These are phyloP conservation scores for Vigna radiata DNA, from an alignment of 306 rosid species.

Conservation along the genomic window DNA sequence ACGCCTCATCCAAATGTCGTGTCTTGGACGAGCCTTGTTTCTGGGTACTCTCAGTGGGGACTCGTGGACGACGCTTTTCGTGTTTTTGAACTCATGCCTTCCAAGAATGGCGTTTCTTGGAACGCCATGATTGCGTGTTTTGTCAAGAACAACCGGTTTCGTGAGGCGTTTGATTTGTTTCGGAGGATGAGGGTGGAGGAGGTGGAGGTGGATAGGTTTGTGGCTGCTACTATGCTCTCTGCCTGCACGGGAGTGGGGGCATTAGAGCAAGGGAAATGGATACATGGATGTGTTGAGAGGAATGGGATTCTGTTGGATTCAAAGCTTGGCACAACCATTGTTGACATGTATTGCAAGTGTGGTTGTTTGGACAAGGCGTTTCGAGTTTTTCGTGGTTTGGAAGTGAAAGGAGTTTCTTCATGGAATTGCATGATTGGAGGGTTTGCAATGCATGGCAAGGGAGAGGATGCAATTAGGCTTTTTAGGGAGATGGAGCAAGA, in stretches of 20 bases:
- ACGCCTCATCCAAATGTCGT: constrained; percentile 55
- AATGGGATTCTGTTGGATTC: constrained; percentile 62
- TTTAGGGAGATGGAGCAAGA: constrained; percentile 60
- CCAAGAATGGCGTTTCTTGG: constrained; percentile 62
- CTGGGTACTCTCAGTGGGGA: constrained; percentile 62
- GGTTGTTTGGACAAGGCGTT: constrained; percentile 68
- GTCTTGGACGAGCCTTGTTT: constrained; percentile 66
- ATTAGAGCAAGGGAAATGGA: constrained; percentile 73
- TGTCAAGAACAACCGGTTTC: constrained; percentile 59
- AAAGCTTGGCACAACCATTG: constrained; percentile 61
- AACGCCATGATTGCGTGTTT: constrained; percentile 70
- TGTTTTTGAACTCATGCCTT: constrained; percentile 62
- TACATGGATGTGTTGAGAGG: constrained; percentile 54
- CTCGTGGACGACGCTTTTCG: constrained; percentile 57
- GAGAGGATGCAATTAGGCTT: constrained; percentile 58
- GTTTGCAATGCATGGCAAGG: constrained; percentile 76
- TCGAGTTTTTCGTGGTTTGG: constrained; percentile 52
- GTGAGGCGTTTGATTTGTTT: constrained; percentile 65
- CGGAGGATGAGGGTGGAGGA: constrained; percentile 52
- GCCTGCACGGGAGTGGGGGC: constrained; percentile 72
- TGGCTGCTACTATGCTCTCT: constrained; percentile 68
- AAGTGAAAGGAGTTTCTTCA: constrained; percentile 54
- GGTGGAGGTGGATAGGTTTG: constrained; percentile 58
- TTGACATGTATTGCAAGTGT: constrained; percentile 81
- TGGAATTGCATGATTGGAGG: constrained; percentile 87